Conservation (phyloP, 2,329 filamentous ascomycete species). For the Ceratocystis alfenasii region DNA sequence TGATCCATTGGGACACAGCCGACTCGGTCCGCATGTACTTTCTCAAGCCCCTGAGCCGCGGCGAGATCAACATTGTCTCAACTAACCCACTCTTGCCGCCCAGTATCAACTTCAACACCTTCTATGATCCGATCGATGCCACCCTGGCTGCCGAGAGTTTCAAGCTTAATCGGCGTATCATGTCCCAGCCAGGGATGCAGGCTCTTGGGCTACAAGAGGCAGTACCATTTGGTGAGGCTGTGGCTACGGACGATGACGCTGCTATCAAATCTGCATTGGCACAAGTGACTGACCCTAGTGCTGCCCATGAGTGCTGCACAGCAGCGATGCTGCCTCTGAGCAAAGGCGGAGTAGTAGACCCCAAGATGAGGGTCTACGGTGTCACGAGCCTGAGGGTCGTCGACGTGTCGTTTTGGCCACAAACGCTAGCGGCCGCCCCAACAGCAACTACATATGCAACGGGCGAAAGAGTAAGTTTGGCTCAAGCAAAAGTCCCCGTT, state of each 20-base stretch:
- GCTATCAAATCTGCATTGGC: slow-evolving; percentile 24
- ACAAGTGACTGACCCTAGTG: slow-evolving; percentile 16
- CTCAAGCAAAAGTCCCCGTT: not conserved
- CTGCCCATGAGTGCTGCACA: slow-evolving; percentile 24
- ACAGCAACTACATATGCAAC: slow-evolving; percentile 29
- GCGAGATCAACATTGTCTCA: slow-evolving; percentile 31
- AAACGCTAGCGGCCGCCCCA: slow-evolving; percentile 26
- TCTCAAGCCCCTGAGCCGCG: slow-evolving; percentile 32
- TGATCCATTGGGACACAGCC: slow-evolving; percentile 29
- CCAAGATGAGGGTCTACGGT: slow-evolving; percentile 26
- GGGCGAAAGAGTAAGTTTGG: slow-evolving; percentile 28
- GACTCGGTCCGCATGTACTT: slow-evolving; percentile 28
- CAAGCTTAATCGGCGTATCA: slow-evolving; percentile 30
- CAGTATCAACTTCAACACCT: slow-evolving; percentile 31
- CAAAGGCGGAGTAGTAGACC: slow-evolving; percentile 32
- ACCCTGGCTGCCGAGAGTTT: slow-evolving; percentile 27
- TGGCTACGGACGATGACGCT: slow-evolving; percentile 26
- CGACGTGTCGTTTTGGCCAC: slow-evolving; percentile 28
- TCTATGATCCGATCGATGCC: slow-evolving; percentile 32
- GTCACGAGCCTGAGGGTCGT: slow-evolving; percentile 30
- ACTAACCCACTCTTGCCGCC: slow-evolving; percentile 30
- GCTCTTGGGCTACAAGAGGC: slow-evolving; percentile 27
- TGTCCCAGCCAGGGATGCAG: slow-evolving; percentile 27
- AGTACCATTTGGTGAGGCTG: slow-evolving; percentile 25
- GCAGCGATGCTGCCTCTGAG: slow-evolving; percentile 32